Conservation (phyloP, 192 early-diverging fungal genomes). For the Radiomyces spectabilis region DNA sequence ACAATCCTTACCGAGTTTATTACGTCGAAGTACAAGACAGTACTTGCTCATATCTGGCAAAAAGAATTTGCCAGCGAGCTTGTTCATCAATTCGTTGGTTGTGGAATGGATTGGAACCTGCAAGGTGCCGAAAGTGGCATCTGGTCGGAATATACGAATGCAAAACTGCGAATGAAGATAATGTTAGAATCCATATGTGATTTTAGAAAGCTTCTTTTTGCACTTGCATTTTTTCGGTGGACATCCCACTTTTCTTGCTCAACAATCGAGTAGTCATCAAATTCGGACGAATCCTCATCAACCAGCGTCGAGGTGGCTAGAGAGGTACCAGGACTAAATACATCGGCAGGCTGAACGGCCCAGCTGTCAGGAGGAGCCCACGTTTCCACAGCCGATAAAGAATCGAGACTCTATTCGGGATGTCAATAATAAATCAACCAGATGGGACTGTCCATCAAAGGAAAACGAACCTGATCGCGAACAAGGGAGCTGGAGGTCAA, state of each 20-base stretch:
- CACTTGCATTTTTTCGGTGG: slow-evolving; percentile 19
- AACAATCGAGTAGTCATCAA: slow-evolving; percentile 23
- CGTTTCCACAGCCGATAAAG: slow-evolving; percentile 20
- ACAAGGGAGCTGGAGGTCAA: neutral
- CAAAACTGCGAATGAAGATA: slow-evolving; percentile 27
- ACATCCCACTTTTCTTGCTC: slow-evolving; percentile 10
- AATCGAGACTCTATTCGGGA: neutral
- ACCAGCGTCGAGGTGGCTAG: slow-evolving; percentile 20
- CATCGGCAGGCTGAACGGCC: slow-evolving; percentile 58
- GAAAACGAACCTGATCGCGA: slow-evolving; percentile 2
- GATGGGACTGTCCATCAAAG: too few relatives aligned
- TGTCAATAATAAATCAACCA: neutral
- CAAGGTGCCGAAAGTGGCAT: slow-evolving; percentile 74
- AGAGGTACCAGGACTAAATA: slow-evolving; percentile 10
- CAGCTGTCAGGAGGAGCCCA: slow-evolving; percentile 68
- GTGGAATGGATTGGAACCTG: slow-evolving; percentile 60
- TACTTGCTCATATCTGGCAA: slow-evolving; percentile 54
- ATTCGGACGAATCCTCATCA: slow-evolving; percentile 19
- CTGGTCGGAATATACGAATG: slow-evolving; percentile 74
- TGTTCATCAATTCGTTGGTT: slow-evolving; percentile 62
- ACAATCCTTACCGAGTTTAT: slow-evolving; percentile 22
- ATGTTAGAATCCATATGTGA: neutral
- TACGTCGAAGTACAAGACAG: slow-evolving; percentile 3
- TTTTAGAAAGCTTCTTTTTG: slow-evolving; percentile 29
- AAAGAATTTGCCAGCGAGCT: slow-evolving; percentile 76